These are phyloP conservation scores for Cicer cuneatum DNA, from an alignment of 306 rosid genomes.

Conservation along the genomic window DNA sequence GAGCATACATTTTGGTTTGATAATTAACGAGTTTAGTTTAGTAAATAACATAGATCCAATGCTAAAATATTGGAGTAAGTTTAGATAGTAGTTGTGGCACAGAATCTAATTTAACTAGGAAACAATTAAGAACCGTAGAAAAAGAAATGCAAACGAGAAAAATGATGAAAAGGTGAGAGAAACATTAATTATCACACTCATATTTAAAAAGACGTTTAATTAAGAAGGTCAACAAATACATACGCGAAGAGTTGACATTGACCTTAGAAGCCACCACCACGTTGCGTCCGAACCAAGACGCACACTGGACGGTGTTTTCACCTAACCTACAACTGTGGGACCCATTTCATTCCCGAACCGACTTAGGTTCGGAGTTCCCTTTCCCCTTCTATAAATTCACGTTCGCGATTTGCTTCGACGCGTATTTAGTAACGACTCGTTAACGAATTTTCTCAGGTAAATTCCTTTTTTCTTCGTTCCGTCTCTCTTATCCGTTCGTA, in stretches of 20 bases:
- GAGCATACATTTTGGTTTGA: conserved; percentile 1
- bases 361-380: conserved; percentile 44
- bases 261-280: conserved; percentile 36
- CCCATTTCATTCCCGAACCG: conserved; percentile 44
- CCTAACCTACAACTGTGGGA: conserved; percentile 40
- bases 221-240: conserved; percentile 14
- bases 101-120: background rate
- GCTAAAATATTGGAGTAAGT: conserved; percentile 13
- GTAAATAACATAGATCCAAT: background rate
- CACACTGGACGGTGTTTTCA: conserved; percentile 44
- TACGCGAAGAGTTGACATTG: conserved; percentile 44
- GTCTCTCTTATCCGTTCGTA: background rate
- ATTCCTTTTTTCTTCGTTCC: background rate
- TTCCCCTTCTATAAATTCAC: conserved; percentile 41
- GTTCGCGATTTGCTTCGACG: background rate
- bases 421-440: conserved; percentile 26
- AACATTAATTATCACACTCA: background rate
- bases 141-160: conserved; percentile 21
- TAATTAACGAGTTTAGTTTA: conserved; percentile 10
- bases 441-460: conserved; percentile 46
- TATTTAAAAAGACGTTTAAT: conserved; percentile 25
- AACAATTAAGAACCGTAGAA: conserved; percentile 42
- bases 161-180: background rate
- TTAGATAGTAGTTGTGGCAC: conserved; percentile 32
- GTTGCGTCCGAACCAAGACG: conserved; percentile 60